These are phyloP conservation scores for Alternaria ethzedia DNA, from an alignment of 2,329 filamentous ascomycete genomes.

Conservation along the genomic window DNA sequence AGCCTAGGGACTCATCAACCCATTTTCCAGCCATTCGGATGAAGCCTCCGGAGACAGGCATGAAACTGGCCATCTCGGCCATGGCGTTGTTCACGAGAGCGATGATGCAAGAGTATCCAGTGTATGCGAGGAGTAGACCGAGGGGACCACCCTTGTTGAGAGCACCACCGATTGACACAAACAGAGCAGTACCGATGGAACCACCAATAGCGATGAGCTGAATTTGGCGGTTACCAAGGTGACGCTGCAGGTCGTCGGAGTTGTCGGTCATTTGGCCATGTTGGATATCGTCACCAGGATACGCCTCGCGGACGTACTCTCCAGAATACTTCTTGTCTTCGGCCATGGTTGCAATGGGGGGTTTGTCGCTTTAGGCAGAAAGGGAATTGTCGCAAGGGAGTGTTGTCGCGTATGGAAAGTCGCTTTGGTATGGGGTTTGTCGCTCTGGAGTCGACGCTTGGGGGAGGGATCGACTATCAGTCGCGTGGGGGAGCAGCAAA, in stretches of 20 bases:
- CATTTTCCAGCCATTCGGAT: conserved; percentile 69
- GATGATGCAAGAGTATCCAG: conserved; percentile 62
- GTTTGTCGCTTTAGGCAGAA: conserved; percentile 19
- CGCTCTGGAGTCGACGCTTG: conserved; percentile 20
- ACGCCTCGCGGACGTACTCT: conserved; percentile 36
- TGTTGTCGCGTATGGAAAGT: conserved; percentile 18
- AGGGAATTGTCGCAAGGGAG: conserved; percentile 14
- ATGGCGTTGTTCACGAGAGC: conserved; percentile 69
- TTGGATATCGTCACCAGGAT: conserved; percentile 34
- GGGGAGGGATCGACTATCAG: conserved; percentile 15
- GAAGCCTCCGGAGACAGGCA: conserved; percentile 69
- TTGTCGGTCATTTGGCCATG: conserved; percentile 41
- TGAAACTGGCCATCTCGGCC: conserved; percentile 69
- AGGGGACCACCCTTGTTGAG: conserved; percentile 58
- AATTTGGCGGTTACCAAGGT: conserved; percentile 50
- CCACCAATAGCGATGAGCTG: conserved; percentile 52
- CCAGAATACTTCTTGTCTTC: conserved; percentile 41
- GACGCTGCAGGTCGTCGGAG: conserved; percentile 47
- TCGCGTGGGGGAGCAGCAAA: conserved; percentile 25
- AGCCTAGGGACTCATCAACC: conserved; percentile 70
- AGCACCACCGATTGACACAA: conserved; percentile 67
- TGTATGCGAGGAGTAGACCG: conserved; percentile 65
- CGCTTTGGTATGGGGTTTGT: conserved; percentile 21
- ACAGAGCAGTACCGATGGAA: conserved; percentile 57
- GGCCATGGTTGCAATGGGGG: conserved; percentile 36